Base-by-base conservation (phyloP, 768 basidiomycete species). In the Lactifluus rugatus region DNA sequence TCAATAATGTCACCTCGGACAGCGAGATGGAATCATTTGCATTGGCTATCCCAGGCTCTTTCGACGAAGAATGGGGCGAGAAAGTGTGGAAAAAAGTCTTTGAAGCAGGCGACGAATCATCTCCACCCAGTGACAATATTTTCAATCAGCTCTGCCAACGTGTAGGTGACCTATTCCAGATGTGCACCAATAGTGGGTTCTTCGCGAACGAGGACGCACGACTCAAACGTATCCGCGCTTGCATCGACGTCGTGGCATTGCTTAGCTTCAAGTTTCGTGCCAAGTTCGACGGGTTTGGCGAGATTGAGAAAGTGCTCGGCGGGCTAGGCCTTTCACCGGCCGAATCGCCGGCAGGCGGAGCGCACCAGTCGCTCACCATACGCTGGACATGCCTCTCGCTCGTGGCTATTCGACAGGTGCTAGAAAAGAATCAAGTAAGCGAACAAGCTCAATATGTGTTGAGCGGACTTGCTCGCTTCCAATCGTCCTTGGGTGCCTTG, bases 381-480 rank as follows among this genome's bases (percentile, higher is more conserved):
- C 54, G 47, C n/a, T 48, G 54, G 47, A 49, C 55, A 10, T 56
- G 55, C 41, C 48, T 56, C 25, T 41, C 48, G 16, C 48, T 56
- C 39, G 37, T 56, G 28, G 39, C 31, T 3, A 10, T 42, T 44
- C 47, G 39, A 3, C 26, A n/a, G 39, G 44, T 49, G 46, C 8
- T 56, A 31, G 4, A n/a, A 19, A n/a, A n/a, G 16, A 25, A 13
- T 28, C 25, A 16, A 10, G 2, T 49, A 11, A 26, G 26, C 17
- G 21, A 17, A 7, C 34, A 32, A 3, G 53, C 58, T 1, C 28
- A 3, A 36, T 36, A 50, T 8, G 58, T 44, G 5, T 21, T 45
- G 21, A 37, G 25, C 10, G 48, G 52, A 37, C 42, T 59, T 7
- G 49, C 25, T 16, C 55, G 48, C 28, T 37, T 47, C 32, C 34